These are phyloP conservation scores for Didymellaceae sp. DNA, from an alignment of 2,329 filamentous ascomycete genomes.

Conservation along the genomic window DNA sequence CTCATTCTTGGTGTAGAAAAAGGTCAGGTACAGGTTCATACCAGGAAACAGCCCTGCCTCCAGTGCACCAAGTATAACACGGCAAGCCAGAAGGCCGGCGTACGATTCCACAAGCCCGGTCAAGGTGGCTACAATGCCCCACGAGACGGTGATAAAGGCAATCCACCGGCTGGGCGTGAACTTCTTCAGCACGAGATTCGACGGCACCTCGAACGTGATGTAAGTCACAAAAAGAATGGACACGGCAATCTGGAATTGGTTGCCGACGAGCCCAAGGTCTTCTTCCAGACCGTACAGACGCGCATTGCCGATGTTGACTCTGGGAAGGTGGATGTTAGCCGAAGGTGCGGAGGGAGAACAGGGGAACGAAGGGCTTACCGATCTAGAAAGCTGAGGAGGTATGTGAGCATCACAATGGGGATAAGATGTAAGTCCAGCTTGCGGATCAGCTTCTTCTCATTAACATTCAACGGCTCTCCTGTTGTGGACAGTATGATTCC, in stretches of 20 bases:
- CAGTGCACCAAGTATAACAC: constrained; percentile 70
- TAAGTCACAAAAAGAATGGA: constrained; percentile 55
- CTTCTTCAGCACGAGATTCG: constrained; percentile 55
- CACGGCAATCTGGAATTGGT: constrained; percentile 68
- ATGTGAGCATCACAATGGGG: constrained; percentile 71
- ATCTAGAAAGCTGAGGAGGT: constrained; percentile 80
- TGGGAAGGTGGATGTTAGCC: constrained; percentile 18
- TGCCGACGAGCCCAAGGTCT: constrained; percentile 64
- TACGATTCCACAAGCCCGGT: constrained; percentile 73
- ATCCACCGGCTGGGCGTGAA: constrained; percentile 56
- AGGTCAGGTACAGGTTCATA: constrained; percentile 71
- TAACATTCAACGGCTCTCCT: constrained; percentile 24
- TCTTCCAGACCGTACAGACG: constrained; percentile 66
- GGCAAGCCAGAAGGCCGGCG: constrained; percentile 69
- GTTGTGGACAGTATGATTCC: not conserved
- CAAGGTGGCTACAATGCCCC: constrained; percentile 68
- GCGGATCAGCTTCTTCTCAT: constrained; percentile 64
- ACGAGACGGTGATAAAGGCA: constrained; percentile 64
- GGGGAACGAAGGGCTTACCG: constrained; percentile 53
- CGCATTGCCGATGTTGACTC: constrained; percentile 75
- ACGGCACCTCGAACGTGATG: constrained; percentile 53
- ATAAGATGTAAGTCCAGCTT: constrained; percentile 70
- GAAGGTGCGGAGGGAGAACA: not conserved
- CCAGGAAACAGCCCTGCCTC: constrained; percentile 76
- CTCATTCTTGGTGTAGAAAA: constrained; percentile 78